Evolutionary conservation across 1,139 yeast species (phyloP), one percentile per base, ranked within the genome.

Genomic region (Candida neerlandica): DNA sequence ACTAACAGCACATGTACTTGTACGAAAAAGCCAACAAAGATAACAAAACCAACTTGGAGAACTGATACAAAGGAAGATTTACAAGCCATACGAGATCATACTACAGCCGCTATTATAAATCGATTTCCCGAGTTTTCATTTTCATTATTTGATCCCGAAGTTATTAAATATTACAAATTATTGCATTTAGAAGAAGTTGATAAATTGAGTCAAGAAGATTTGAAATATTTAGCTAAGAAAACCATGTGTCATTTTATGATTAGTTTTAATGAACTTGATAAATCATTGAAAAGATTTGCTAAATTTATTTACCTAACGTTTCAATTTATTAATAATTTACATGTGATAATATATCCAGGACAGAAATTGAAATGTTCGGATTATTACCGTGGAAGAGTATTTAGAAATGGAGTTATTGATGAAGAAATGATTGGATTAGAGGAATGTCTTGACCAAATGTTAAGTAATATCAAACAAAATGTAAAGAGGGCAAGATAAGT

Each of bases 401-500:
- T 18, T 26, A 26, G 29, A 18, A 23, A 43, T 16, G 51, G 53
- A 12, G 21, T 29, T 18, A 34, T 47, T n/a, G 53, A 50, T 45
- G 44, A 47, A 15, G 26, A 41, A n/a, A 41, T 50, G 49, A 33
- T 18, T 16, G 47, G 43, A 15, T 43, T 50, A 14, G 33, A 43
- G 27, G 29, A 45, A 29, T 45, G 42, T 41, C 35, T 47, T 7
- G 45, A 42, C 3, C 42, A 37, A 5, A 47, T 50, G 46, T 29
- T 23, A 12, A 5, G 10, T 12, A 26, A 21, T 14, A 26, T 34
- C 18, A n/a, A 37, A 19, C 11, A 37, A 5, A 37, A 10, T 23
- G n/a, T 37, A 21, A 12, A 37, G 27, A 23, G 7, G 9, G 9
- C 5, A 7, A 4, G 9, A 23, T 23, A 23, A 21, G 23, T 21